phyloP scores from a whole-genome alignment of 139 green algal genomes.

The Raphidocelis subcapitata region DNA sequence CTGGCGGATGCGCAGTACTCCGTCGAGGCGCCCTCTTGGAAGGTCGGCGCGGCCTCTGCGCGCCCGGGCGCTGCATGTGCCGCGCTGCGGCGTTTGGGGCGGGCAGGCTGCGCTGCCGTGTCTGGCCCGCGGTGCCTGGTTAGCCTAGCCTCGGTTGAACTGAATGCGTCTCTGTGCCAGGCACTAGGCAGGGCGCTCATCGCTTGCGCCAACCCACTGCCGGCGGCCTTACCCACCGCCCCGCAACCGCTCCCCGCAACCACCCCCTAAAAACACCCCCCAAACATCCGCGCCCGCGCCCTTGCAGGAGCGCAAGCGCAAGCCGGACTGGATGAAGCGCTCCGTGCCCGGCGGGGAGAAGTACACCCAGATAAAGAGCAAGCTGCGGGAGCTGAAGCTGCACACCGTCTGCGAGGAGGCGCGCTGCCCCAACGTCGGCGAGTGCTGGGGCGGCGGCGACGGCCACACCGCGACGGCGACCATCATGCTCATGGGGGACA shows the following conservation, averaged over 20 bases:
- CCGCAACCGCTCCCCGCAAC: background rate
- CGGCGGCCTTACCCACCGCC: too few relatives aligned
- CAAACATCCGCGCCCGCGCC: background rate
- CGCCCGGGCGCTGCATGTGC: background rate
- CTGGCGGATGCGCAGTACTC: conserved; percentile 66
- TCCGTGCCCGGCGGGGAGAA: conserved; percentile 87
- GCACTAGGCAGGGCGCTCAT: too few relatives aligned
- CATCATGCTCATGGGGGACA: conserved; percentile 99
- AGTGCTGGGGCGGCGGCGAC: conserved; percentile 92
- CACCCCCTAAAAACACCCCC: background rate
- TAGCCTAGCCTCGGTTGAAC: background rate
- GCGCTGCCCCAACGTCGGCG: conserved; percentile 94
- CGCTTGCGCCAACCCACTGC: too few relatives aligned
- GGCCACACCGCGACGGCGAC: conserved; percentile 95
- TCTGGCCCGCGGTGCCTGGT: background rate
- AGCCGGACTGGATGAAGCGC: conserved; percentile 98
- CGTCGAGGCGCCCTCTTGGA: conserved; percentile 76
- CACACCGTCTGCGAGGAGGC: conserved; percentile 97
- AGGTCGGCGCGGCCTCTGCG: conserved; percentile 37
- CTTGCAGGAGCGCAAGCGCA: conserved; percentile 76
- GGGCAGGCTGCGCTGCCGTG: background rate
- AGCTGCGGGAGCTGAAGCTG: conserved; percentile 96
- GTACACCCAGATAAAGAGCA: conserved; percentile 86
- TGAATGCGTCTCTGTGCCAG: too few relatives aligned
- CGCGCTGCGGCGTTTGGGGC: background rate